Evolutionary conservation across 192 early-diverging fungal species (phyloP).

Genomic region (Allomyces macrogynus): DNA sequence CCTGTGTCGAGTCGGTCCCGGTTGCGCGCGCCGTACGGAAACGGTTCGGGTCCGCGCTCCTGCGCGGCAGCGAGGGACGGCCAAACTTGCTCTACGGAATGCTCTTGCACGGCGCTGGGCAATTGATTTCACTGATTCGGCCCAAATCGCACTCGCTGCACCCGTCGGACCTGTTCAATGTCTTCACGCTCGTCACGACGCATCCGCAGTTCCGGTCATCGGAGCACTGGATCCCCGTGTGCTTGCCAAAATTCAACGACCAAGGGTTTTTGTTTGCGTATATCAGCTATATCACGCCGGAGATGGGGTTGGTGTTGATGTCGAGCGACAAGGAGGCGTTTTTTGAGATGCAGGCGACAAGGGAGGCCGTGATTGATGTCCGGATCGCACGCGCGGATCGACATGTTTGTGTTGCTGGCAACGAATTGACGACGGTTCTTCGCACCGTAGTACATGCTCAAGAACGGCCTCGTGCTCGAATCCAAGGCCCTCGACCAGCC

Average conservation of each 20-base stretch:
- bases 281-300: conserved; percentile 51
- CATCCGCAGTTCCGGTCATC: conserved; percentile 50
- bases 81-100: conserved; percentile 56
- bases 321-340: conserved; percentile 70
- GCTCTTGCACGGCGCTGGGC: conserved; percentile 43
- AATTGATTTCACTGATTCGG: conserved; percentile 51
- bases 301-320: conserved; percentile 52
- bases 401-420: conserved; percentile 5
- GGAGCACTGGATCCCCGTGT: conserved; percentile 88
- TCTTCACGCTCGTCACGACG: conserved; percentile 61
- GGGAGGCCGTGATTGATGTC: conserved; percentile 39
- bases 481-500: conserved; percentile 1
- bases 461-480: conserved; percentile 8
- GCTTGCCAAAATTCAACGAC: conserved; percentile 76
- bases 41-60: conserved; percentile 39
- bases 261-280: conserved; percentile 76
- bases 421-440: no score
- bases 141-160: conserved; percentile 61
- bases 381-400: conserved; percentile 1
- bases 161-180: conserved; percentile 52
- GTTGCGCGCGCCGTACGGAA: conserved; percentile 45
- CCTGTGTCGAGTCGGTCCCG: conserved; percentile 51
- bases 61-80: conserved; percentile 4
- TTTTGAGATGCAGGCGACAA: conserved; percentile 50
- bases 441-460: conserved; percentile 11